A percentile compares a stretch with the other conserved stretches of the same genome.
phyloP scores from a whole-genome alignment of 345 rosid species.

The Excoecaria agallocha region DNA sequence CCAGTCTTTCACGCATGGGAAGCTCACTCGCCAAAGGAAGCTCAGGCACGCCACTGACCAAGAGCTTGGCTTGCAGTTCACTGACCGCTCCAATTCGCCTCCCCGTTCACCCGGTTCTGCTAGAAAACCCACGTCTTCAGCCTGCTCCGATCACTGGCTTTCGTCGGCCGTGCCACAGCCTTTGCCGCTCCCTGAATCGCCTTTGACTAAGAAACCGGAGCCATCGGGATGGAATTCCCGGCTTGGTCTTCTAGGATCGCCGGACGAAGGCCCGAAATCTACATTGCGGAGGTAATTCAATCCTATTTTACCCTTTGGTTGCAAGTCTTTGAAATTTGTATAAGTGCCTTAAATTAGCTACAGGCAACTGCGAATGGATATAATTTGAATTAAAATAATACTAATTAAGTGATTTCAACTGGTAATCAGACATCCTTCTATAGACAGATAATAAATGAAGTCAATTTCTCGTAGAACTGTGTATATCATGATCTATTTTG shows the following conservation, averaged over 20 bases:
- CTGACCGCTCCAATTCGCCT: too few relatives aligned
- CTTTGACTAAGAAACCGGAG: slow-evolving; percentile 18
- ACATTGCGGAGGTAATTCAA: slow-evolving; percentile 20
- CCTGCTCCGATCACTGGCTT: slow-evolving; percentile 31
- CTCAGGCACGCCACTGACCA: slow-evolving; percentile 44
- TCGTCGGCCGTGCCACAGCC: slow-evolving; percentile 50
- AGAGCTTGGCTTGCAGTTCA: slow-evolving; percentile 23
- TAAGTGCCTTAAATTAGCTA: not conserved
- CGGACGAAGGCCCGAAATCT: slow-evolving; percentile 23
- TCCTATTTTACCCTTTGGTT: not conserved
- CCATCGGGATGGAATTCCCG: slow-evolving; percentile 18
- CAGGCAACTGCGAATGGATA: not conserved
- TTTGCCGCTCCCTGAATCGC: slow-evolving; percentile 51
- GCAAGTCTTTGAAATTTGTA: not conserved
- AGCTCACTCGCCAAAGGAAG: slow-evolving; percentile 53
- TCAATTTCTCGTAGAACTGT: too few relatives aligned
- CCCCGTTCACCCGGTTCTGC: too few relatives aligned
- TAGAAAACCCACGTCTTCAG: too few relatives aligned
- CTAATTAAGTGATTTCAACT: not conserved
- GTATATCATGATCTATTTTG: not conserved
- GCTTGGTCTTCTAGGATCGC: slow-evolving; percentile 16
- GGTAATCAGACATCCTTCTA: not conserved
- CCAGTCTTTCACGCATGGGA: slow-evolving; percentile 22
- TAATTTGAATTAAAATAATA: not conserved
- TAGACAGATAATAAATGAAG: too few relatives aligned